Evolutionary conservation across 805 yeast genomes (phyloP).

Genomic region (Cyberlindnera sargentensis): DNA sequence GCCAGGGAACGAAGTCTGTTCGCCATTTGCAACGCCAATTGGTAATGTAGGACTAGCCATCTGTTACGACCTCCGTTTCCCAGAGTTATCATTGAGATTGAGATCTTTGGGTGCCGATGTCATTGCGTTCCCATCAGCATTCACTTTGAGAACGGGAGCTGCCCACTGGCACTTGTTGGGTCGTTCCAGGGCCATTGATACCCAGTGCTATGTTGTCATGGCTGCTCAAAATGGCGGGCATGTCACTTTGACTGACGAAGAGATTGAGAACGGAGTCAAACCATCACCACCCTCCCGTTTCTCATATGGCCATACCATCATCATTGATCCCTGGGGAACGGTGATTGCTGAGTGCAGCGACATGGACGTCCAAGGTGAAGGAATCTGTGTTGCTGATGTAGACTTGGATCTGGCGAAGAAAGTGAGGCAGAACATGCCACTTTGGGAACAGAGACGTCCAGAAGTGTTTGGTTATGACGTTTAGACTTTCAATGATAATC

Average conservation of each 20-base stretch:
- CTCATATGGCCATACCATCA: constrained; percentile 82
- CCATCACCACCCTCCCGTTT: constrained; percentile 34
- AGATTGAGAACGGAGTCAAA: constrained; percentile 19
- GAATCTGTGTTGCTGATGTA: constrained; percentile 59
- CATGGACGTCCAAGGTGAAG: constrained; percentile 31
- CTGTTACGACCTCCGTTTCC: constrained; percentile 85
- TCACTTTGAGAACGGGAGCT: constrained; percentile 84
- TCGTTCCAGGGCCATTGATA: constrained; percentile 78
- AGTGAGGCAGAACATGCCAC: constrained; percentile 67
- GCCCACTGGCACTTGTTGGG: constrained; percentile 87
- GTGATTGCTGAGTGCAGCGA: constrained; percentile 55
- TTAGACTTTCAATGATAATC: neutral
- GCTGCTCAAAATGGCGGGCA: constrained; percentile 76
- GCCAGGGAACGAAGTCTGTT: constrained; percentile 53
- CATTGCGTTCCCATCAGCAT: constrained; percentile 83
- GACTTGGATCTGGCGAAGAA: constrained; percentile 42
- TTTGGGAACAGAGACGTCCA: constrained; percentile 64
- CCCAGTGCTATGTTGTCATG: constrained; percentile 81
- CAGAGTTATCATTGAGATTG: constrained; percentile 64
- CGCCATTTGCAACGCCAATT: constrained; percentile 49
- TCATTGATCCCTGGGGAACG: constrained; percentile 91
- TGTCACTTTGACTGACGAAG: constrained; percentile 38
- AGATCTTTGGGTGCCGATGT: constrained; percentile 69
- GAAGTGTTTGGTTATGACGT: constrained; percentile 38
- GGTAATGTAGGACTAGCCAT: constrained; percentile 67